A percentile compares a stretch with the other conserved stretches of the same genome.
Evolutionary conservation across 805 yeast species (phyloP).

Genomic region (Pachysolen tannophilus): DNA sequence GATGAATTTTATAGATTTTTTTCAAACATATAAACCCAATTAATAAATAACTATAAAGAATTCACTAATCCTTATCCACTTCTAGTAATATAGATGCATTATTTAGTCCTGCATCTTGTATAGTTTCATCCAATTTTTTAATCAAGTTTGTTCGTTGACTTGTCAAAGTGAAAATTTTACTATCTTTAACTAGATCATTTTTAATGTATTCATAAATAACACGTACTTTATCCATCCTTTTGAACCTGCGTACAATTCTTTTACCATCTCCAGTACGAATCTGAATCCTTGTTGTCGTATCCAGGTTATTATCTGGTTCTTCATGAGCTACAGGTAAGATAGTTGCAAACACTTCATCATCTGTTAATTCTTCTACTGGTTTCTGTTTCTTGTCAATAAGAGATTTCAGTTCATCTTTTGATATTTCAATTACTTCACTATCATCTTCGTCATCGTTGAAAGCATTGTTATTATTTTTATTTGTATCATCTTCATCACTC

Average conservation of each 20-base stretch:
- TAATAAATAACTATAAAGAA: too few species aligned
- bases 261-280: slow-evolving; percentile 86
- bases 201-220: slow-evolving; percentile 63
- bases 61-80: slow-evolving; percentile 19
- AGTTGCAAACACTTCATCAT: slow-evolving; percentile 36
- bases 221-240: slow-evolving; percentile 47
- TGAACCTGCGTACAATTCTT: slow-evolving; percentile 66
- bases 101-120: slow-evolving; percentile 69
- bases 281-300: slow-evolving; percentile 68
- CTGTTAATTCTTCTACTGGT: slow-evolving; percentile 20
- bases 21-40: too few species aligned
- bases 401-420: neutral
- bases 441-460: slow-evolving; percentile 10
- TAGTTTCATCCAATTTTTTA: slow-evolving; percentile 41
- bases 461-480: too few species aligned
- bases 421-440: slow-evolving; percentile 8
- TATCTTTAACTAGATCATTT: slow-evolving; percentile 36
- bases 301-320: slow-evolving; percentile 57
- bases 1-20: too few species aligned
- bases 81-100: slow-evolving; percentile 80
- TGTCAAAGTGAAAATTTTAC: slow-evolving; percentile 45
- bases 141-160: slow-evolving; percentile 53
- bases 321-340: slow-evolving; percentile 44
- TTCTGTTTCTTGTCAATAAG: slow-evolving; percentile 1
- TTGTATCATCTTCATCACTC: slow-evolving; percentile 11